Conservation (phyloP, 1,284 basidiomycete species). For the Heliocybe sulcata region DNA sequence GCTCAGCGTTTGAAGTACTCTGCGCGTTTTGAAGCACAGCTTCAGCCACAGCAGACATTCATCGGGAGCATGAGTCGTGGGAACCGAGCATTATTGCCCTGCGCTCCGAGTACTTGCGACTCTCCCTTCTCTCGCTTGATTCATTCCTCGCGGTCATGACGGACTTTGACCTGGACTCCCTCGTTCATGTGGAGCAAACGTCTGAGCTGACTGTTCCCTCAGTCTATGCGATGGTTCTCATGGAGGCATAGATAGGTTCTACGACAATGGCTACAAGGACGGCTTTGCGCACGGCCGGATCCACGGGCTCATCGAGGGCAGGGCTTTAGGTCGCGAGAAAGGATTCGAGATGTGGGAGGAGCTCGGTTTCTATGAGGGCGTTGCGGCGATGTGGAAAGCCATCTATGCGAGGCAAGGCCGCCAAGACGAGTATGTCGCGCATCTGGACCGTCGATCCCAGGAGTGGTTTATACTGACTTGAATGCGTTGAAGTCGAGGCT, state of each 20-base stretch:
- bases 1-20: too few species aligned
- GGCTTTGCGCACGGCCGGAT: slow-evolving; percentile 82
- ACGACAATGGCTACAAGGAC: slow-evolving; percentile 67
- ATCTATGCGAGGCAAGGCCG: slow-evolving; percentile 32
- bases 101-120: too few species aligned
- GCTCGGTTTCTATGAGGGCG: slow-evolving; percentile 87
- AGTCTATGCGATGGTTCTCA: slow-evolving; percentile 2
- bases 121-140: too few species aligned
- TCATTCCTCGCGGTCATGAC: background rate
- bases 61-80: too few species aligned
- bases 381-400: slow-evolving; percentile 65
- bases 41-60: too few species aligned
- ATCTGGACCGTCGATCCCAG: background rate
- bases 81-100: too few species aligned
- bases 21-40: too few species aligned
- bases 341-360: slow-evolving; percentile 98
- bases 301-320: slow-evolving; percentile 88
- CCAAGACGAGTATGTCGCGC: slow-evolving; percentile 39
- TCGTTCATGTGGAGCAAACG: slow-evolving; percentile 70
- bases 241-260: slow-evolving; percentile 69
- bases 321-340: slow-evolving; percentile 86
- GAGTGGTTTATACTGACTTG: slow-evolving; percentile 6
- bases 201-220: slow-evolving; percentile 20
- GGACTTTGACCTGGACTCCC: slow-evolving; percentile 52
- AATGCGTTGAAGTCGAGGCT: slow-evolving; percentile 39